phyloP scores from a whole-genome alignment of 805 yeast species.

The Candida nitratophila region DNA sequence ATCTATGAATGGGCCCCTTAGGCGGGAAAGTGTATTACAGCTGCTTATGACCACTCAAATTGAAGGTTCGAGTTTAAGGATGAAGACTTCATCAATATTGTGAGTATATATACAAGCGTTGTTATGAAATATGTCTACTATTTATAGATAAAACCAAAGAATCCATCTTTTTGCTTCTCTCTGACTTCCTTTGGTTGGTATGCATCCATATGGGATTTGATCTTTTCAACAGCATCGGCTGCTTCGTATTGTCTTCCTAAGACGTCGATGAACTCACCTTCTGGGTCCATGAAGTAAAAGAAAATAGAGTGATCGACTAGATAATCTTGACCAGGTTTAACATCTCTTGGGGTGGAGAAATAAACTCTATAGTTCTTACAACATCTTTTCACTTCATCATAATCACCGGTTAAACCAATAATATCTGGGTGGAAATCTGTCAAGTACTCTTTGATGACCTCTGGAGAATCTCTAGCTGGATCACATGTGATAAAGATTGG shows the following conservation, averaged over 20 bases:
- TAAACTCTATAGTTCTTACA: slow-evolving; percentile 92
- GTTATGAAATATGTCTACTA: slow-evolving; percentile 9
- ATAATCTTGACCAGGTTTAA: slow-evolving; percentile 94
- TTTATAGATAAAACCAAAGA: slow-evolving; percentile 54
- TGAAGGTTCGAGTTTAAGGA: not conserved
- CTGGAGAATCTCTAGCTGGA: slow-evolving; percentile 91
- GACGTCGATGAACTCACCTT: slow-evolving; percentile 91
- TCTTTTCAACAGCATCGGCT: slow-evolving; percentile 67
- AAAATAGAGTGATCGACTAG: slow-evolving; percentile 96
- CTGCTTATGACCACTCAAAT: not conserved
- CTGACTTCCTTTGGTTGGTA: slow-evolving; percentile 69
- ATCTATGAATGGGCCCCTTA: too few species aligned
- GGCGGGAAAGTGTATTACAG: too few species aligned
- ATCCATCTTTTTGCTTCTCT: slow-evolving; percentile 52
- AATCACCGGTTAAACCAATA: slow-evolving; percentile 86
- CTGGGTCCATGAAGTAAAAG: slow-evolving; percentile 97
- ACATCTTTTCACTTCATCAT: slow-evolving; percentile 72
- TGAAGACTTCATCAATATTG: not conserved
- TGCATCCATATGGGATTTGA: slow-evolving; percentile 66
- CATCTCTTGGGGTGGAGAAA: slow-evolving; percentile 93
- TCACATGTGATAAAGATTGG: slow-evolving; percentile 95
- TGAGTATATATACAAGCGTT: not conserved
- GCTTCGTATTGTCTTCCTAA: slow-evolving; percentile 88
- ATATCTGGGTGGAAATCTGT: slow-evolving; percentile 86
- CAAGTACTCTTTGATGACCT: slow-evolving; percentile 73